phyloP scores from a whole-genome alignment of 257 asterid species.

The Thymus mandschuricus region DNA sequence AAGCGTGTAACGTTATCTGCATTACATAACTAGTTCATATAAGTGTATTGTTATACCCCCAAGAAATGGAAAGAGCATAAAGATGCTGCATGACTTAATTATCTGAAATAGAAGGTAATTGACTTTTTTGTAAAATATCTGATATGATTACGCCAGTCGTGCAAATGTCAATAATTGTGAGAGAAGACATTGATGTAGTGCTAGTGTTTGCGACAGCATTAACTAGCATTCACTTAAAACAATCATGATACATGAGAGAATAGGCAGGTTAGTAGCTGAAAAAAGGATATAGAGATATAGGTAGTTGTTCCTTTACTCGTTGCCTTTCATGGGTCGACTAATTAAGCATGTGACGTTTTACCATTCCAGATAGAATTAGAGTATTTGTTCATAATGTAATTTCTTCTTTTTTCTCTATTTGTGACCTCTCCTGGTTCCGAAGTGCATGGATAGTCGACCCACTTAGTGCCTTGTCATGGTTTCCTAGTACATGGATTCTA shows the following conservation, averaged over 20 bases:
- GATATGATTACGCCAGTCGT: background rate
- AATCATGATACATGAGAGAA: background rate
- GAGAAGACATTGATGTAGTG: constrained; percentile 1
- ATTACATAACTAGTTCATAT: background rate
- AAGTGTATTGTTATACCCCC: background rate
- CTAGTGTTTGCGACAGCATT: background rate
- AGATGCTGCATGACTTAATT: background rate
- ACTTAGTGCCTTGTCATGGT: background rate
- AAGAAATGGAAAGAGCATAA: background rate
- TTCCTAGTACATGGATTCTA: constrained; percentile 12
- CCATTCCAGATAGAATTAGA: constrained; percentile 4
- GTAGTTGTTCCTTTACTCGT: background rate
- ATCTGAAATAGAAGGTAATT: background rate
- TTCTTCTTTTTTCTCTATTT: background rate
- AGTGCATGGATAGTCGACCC: no score
- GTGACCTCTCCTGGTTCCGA: no score
- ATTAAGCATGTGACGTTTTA: background rate
- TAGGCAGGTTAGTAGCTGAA: background rate
- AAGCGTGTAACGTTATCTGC: background rate
- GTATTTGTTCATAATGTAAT: background rate
- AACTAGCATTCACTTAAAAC: no score
- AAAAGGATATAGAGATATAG: background rate
- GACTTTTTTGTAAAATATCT: background rate
- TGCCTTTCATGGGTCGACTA: constrained; percentile 2
- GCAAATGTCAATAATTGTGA: constrained; percentile 1